Base-by-base conservation (phyloP, 495 filamentous ascomycete species). In the Aspergillus kassunensis region DNA sequence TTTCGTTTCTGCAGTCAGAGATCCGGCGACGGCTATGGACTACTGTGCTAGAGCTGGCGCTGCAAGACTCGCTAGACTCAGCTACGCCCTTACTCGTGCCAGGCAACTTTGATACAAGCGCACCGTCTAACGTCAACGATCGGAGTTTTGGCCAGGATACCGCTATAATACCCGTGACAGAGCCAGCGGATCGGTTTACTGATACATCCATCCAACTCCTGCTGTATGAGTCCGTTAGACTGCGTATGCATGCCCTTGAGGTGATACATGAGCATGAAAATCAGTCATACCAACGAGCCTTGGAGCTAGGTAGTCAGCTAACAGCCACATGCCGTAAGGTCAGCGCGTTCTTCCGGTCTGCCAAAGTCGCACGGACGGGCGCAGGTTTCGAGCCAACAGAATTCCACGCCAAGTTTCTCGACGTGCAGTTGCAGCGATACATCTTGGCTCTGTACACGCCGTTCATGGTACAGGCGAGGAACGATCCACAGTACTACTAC, bases 21-120 rank as follows among this genome's bases (percentile, higher is more conserved):
- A 51, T 81, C 33, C 72, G 80, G 7, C 66, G 75, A 27, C 67
- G 81, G 7, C 55, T 85, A 11, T 86, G 82, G 82, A 73, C 71
- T 1, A 80, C 79, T 6, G 69, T 86, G 6, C 49, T 83, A 2
- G 82, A 86, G 45, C 56, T 85, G 30, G 60, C 57, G 27, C 21
- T 42, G 1, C 43, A 45, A 18, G 16, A 18, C 27, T 33, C 43
- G 3, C 19, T 34, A 7, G 43, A 45, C 7, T 33, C 29, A 20
- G 25, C 4, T 1, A 20, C 16, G 16, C 30, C 43, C 0, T 80
- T 82, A 50, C 37, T 47, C 25, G 69, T 81, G 7, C 73, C 74
- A 0, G 56, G 63, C 12, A 72, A 78, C 3, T 79, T 76, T 48
- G 76, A 78, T 54, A 33, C 27, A 12, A 33, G 16, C 20, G 15